Evolutionary conservation across 371 early-diverging fungal species (phyloP).

Genomic region (Sporodiniella umbellata): DNA sequence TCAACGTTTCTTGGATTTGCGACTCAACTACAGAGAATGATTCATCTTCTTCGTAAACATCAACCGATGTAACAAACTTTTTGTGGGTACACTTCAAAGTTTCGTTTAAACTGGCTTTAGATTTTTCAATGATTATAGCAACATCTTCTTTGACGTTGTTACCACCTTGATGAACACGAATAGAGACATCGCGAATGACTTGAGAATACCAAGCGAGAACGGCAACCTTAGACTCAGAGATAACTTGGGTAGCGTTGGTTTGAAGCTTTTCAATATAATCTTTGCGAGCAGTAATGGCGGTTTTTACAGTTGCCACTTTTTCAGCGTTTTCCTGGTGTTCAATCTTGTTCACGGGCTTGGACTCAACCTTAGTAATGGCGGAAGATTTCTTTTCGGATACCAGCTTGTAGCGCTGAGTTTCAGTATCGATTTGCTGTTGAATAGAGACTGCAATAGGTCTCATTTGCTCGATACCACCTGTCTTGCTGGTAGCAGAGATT

Average conservation of each 20-base stretch:
- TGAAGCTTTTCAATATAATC: conserved; percentile 16
- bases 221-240: conserved; percentile 17
- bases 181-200: conserved; percentile 16
- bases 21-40: conserved; percentile 13
- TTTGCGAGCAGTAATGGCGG: conserved; percentile 15
- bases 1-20: conserved; percentile 15
- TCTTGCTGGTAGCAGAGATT: conserved; percentile 18
- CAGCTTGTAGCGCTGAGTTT: conserved; percentile 23
- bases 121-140: conserved; percentile 13
- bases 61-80: conserved; percentile 13
- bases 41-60: conserved; percentile 17
- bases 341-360: conserved; percentile 3
- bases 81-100: conserved; percentile 15
- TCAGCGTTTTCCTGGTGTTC: conserved; percentile 20
- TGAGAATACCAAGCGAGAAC: conserved; percentile 21
- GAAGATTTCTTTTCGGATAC: not conserved
- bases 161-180: conserved; percentile 18
- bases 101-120: conserved; percentile 12
- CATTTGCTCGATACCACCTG: conserved; percentile 32
- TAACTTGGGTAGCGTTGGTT: conserved; percentile 12
- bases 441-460: conserved; percentile 21
- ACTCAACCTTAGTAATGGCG: conserved; percentile 7
- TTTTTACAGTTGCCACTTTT: conserved; percentile 5
- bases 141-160: conserved; percentile 20
- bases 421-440: conserved; percentile 20